phyloP scores from a whole-genome alignment of 805 yeast species.

The Peterozyma xylosa region DNA sequence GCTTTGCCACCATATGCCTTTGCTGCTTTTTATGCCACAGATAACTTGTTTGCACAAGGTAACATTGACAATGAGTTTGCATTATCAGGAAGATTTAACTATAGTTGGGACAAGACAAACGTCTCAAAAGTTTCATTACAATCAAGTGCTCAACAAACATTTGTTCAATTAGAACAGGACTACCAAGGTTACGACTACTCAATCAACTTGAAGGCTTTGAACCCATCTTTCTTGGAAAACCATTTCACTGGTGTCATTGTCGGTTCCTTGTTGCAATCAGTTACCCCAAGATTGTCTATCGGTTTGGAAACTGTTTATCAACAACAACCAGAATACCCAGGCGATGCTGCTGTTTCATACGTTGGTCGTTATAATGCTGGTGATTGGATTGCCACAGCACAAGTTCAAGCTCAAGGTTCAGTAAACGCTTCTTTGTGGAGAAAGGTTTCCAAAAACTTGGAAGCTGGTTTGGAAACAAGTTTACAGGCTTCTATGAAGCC shows the following conservation, averaged over 20 bases:
- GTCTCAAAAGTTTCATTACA: slow-evolving; percentile 83
- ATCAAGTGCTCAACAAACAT: slow-evolving; percentile 83
- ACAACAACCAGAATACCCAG: slow-evolving; percentile 60
- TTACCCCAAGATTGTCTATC: slow-evolving; percentile 74
- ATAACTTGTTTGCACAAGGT: slow-evolving; percentile 82
- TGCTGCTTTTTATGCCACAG: slow-evolving; percentile 83
- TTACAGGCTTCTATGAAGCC: slow-evolving; percentile 71
- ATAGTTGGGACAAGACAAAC: slow-evolving; percentile 78
- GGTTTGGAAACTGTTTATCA: slow-evolving; percentile 94
- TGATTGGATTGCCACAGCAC: slow-evolving; percentile 91
- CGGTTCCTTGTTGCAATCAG: slow-evolving; percentile 83
- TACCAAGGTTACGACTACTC: slow-evolving; percentile 85
- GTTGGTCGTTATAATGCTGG: slow-evolving; percentile 79
- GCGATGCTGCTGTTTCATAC: slow-evolving; percentile 86
- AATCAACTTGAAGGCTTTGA: slow-evolving; percentile 81
- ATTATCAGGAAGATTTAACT: slow-evolving; percentile 82
- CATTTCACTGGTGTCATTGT: slow-evolving; percentile 87
- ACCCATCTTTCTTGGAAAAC: slow-evolving; percentile 74
- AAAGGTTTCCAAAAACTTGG: slow-evolving; percentile 85
- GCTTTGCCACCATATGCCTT: slow-evolving; percentile 86
- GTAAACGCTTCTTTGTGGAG: slow-evolving; percentile 88
- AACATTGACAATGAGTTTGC: slow-evolving; percentile 82
- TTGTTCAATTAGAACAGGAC: slow-evolving; percentile 96
- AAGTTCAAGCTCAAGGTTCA: slow-evolving; percentile 89
- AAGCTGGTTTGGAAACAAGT: slow-evolving; percentile 89